Conservation (phyloP, 768 basidiomycete species). For the Naematelia encephala region DNA sequence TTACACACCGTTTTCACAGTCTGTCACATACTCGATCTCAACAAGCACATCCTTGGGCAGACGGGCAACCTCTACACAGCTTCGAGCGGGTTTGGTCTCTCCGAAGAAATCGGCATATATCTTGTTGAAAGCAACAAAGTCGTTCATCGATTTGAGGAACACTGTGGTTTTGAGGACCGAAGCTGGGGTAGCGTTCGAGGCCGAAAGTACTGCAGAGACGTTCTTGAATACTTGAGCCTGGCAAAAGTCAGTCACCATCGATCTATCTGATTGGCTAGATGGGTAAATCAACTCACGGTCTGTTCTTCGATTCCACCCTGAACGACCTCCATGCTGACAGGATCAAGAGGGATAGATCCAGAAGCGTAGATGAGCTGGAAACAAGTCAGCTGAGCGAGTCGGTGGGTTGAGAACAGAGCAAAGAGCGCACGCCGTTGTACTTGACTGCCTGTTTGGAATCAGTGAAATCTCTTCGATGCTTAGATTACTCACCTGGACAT, state of each 20-base stretch:
- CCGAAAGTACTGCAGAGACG: slow-evolving; percentile 75
- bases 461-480: neutral
- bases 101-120: slow-evolving; percentile 84
- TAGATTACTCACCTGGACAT: slow-evolving; percentile 51
- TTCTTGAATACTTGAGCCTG: slow-evolving; percentile 77
- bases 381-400: neutral
- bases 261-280: no score
- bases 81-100: slow-evolving; percentile 85
- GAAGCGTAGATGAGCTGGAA: slow-evolving; percentile 77
- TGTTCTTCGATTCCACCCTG: slow-evolving; percentile 73
- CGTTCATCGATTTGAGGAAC: slow-evolving; percentile 87
- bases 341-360: slow-evolving; percentile 81
- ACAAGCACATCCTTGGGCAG: slow-evolving; percentile 87
- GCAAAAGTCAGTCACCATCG: neutral
- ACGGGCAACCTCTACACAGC: slow-evolving; percentile 75
- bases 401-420: neutral
- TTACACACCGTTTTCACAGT: neutral
- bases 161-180: slow-evolving; percentile 92
- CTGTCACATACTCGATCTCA: slow-evolving; percentile 66
- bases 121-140: slow-evolving; percentile 77
- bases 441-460: slow-evolving; percentile 70
- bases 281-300: slow-evolving; percentile 56
- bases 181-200: slow-evolving; percentile 69
- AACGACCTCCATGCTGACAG: slow-evolving; percentile 67
- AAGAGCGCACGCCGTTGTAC: slow-evolving; percentile 58